Evolutionary conservation across 495 filamentous ascomycete genomes (phyloP).

Genomic region (Stereocaulon alpinum): DNA sequence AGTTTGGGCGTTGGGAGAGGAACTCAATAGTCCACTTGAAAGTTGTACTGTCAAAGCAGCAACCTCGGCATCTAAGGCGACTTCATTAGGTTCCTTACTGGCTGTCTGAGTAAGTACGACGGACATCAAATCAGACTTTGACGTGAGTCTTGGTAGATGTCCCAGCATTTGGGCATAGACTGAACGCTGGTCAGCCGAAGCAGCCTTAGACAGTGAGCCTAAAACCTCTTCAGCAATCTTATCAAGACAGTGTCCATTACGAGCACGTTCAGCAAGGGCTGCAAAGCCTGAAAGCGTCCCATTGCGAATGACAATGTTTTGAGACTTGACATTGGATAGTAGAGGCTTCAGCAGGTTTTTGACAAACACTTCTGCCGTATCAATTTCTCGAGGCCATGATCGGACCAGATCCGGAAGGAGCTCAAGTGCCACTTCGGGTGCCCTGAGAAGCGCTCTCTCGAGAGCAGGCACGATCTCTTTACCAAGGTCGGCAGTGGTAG

Average conservation of each 20-base stretch:
- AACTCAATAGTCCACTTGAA: conserved; percentile 6
- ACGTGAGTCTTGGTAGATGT: conserved; percentile 44
- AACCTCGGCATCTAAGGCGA: conserved; percentile 64
- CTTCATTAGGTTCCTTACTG: conserved; percentile 78
- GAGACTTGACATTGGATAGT: conserved; percentile 79
- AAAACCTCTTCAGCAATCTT: conserved; percentile 69
- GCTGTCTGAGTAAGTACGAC: conserved; percentile 51
- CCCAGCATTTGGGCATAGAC: conserved; percentile 69
- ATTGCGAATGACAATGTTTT: conserved; percentile 62
- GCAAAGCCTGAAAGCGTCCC: conserved; percentile 66
- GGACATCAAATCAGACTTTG: conserved; percentile 54
- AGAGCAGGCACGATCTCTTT: conserved; percentile 68
- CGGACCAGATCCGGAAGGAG: conserved; percentile 59
- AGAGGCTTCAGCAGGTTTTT: conserved; percentile 71
- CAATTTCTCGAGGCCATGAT: conserved; percentile 56
- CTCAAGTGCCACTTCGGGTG: conserved; percentile 81
- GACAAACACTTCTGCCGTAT: conserved; percentile 63
- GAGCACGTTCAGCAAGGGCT: conserved; percentile 46
- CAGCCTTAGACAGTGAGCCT: conserved; percentile 62
- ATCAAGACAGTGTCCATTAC: conserved; percentile 43
- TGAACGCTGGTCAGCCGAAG: conserved; percentile 69
- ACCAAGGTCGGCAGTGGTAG: conserved; percentile 62
- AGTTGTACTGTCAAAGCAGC: conserved; percentile 55
- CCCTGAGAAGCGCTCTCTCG: conserved; percentile 78
- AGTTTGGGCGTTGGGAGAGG: conserved; percentile 37